Evolutionary conservation across 1,284 basidiomycete genomes (phyloP).

Genomic region (Rhodofomes roseus): DNA sequence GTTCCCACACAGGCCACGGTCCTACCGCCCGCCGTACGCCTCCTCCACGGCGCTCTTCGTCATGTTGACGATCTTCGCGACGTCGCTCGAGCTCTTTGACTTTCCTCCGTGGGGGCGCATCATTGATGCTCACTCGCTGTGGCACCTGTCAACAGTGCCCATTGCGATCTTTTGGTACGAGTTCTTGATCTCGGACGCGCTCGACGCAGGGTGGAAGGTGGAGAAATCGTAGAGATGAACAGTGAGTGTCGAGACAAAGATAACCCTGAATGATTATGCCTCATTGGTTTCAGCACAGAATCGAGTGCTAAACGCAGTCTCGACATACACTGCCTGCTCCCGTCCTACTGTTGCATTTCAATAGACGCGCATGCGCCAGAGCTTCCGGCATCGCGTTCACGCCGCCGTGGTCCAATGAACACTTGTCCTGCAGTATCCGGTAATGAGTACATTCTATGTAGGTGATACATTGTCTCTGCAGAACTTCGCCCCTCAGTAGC

Average conservation of each 20-base stretch:
- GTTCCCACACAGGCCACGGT: conserved; percentile 48
- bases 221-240: conserved; percentile 12
- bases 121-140: conserved; percentile 93
- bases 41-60: conserved; percentile 61
- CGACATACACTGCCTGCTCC: no score
- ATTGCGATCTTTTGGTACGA: conserved; percentile 83
- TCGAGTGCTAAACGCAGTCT: background rate
- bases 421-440: background rate
- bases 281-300: background rate
- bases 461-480: background rate
- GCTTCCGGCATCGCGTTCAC: no score
- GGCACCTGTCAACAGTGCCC: conserved; percentile 89
- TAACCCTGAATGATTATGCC: no score
- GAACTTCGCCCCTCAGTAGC: background rate
- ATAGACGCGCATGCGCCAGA: no score
- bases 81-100: conserved; percentile 86
- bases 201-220: conserved; percentile 42
- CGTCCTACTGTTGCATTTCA: no score
- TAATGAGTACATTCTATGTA: background rate
- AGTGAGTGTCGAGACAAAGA: no score
- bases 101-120: conserved; percentile 78
- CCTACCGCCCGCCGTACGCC: conserved; percentile 53
- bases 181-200: conserved; percentile 70
- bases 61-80: conserved; percentile 72
- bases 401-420: background rate